Evolutionary conservation across 1,139 yeast species (phyloP).

Genomic region (Debaryomyces nepalensis): DNA sequence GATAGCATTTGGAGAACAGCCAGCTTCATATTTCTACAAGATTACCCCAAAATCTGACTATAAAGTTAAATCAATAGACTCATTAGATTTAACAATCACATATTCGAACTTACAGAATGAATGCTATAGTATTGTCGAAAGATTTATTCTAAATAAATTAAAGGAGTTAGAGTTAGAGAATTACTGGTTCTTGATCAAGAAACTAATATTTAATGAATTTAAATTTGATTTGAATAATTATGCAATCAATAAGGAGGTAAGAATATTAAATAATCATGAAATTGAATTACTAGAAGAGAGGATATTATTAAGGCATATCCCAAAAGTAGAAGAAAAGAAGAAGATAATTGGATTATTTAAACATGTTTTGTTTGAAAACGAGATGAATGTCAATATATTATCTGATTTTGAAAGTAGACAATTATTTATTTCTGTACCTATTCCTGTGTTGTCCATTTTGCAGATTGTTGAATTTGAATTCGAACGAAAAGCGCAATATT

Average conservation of each 20-base stretch:
- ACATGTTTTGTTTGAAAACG: slow-evolving; percentile 14
- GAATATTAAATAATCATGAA: slow-evolving; percentile 25
- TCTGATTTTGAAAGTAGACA: slow-evolving; percentile 19
- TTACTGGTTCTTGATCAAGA: slow-evolving; percentile 34
- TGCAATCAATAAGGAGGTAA: slow-evolving; percentile 36
- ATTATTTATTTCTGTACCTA: slow-evolving; percentile 52
- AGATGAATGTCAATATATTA: slow-evolving; percentile 4
- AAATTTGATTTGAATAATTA: slow-evolving; percentile 44
- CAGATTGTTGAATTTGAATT: slow-evolving; percentile 54
- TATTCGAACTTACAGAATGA: slow-evolving; percentile 55
- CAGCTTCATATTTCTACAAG: slow-evolving; percentile 63
- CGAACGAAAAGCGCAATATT: slow-evolving; percentile 44
- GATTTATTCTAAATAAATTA: slow-evolving; percentile 15
- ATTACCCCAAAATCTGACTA: slow-evolving; percentile 35
- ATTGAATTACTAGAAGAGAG: slow-evolving; percentile 21
- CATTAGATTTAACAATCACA: slow-evolving; percentile 45
- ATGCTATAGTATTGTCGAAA: slow-evolving; percentile 27
- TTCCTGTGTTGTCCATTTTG: slow-evolving; percentile 55
- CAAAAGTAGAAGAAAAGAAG: slow-evolving; percentile 17
- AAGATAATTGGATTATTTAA: slow-evolving; percentile 21
- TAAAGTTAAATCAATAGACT: slow-evolving; percentile 33
- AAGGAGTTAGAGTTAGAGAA: slow-evolving; percentile 17
- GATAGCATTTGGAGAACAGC: slow-evolving; percentile 72
- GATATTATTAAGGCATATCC: slow-evolving; percentile 22
- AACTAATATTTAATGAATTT: slow-evolving; percentile 28